phyloP scores from a whole-genome alignment of 345 rosid genomes.

The Gossypium raimondii region DNA sequence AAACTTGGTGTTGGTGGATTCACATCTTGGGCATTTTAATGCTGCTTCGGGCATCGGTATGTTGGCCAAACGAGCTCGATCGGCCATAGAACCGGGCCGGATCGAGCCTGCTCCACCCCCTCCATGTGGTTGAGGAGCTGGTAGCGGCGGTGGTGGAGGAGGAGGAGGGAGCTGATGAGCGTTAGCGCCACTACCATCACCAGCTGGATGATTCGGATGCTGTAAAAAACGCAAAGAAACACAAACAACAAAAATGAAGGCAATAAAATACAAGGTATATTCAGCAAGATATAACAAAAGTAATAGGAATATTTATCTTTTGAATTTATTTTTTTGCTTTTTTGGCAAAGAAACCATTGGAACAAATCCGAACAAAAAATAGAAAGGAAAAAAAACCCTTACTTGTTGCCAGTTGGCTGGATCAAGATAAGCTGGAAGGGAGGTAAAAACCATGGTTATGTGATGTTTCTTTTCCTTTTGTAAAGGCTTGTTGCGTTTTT shows the following conservation, averaged over 20 bases:
- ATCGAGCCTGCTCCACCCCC: slow-evolving; percentile 52
- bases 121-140: slow-evolving; percentile 56
- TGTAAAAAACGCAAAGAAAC: slow-evolving; percentile 24
- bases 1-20: slow-evolving; percentile 87
- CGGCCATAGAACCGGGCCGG: slow-evolving; percentile 91
- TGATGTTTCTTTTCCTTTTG: slow-evolving; percentile 36
- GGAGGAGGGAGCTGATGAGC: slow-evolving; percentile 43
- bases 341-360: slow-evolving; percentile 18
- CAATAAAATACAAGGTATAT: slow-evolving; percentile 50
- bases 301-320: slow-evolving; percentile 44
- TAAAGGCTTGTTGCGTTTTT: slow-evolving; percentile 41
- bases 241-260: slow-evolving; percentile 3
- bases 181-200: slow-evolving; percentile 24
- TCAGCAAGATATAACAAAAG: slow-evolving; percentile 44
- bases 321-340: slow-evolving; percentile 24
- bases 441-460: slow-evolving; percentile 71
- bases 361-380: background rate
- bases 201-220: slow-evolving; percentile 42
- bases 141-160: slow-evolving; percentile 46
- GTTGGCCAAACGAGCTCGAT: slow-evolving; percentile 84
- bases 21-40: slow-evolving; percentile 88
- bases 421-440: slow-evolving; percentile 96
- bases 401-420: slow-evolving; percentile 97
- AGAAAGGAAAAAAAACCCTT: slow-evolving; percentile 26
- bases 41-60: slow-evolving; percentile 76